phyloP scores from a whole-genome alignment of 1,284 basidiomycete genomes.

The Caloboletus inedulis region DNA sequence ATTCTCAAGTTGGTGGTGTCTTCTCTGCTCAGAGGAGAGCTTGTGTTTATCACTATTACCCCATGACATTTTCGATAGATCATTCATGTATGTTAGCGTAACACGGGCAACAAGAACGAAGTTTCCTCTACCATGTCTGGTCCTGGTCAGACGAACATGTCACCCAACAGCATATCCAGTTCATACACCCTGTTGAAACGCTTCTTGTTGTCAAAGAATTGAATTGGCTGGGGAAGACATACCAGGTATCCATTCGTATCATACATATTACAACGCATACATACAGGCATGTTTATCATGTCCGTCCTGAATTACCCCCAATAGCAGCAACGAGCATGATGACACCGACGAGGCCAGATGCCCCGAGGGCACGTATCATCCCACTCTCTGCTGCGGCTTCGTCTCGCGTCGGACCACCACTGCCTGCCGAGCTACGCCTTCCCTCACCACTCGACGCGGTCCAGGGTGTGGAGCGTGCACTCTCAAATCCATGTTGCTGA shows the following conservation, averaged over 20 bases:
- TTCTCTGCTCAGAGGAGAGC: neutral
- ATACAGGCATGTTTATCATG: conserved; percentile 8
- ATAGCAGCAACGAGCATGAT: conserved; percentile 27
- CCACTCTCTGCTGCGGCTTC: conserved; percentile 27
- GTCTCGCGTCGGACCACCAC: conserved; percentile 19
- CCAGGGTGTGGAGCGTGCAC: conserved; percentile 1
- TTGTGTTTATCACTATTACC: conserved; percentile 11
- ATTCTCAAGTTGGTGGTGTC: neutral
- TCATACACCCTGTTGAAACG: neutral
- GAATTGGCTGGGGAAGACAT: neutral
- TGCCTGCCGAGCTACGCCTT: neutral
- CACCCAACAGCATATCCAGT: too few species aligned
- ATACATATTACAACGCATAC: neutral
- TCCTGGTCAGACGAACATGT: neutral
- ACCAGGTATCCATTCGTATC: neutral
- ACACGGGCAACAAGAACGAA: conserved; percentile 5
- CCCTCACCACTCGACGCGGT: neutral
- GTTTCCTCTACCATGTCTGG: neutral
- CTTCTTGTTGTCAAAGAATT: neutral
- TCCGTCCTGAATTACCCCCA: conserved; percentile 12
- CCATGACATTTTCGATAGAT: too few species aligned
- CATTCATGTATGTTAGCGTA: conserved; percentile 9
- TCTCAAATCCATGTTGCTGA: conserved; percentile 2
- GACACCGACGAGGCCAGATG: conserved; percentile 28
- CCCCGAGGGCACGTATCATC: conserved; percentile 27